Evolutionary conservation across 441 rosid genomes (phyloP).

Genomic region (Manihot esculenta): DNA sequence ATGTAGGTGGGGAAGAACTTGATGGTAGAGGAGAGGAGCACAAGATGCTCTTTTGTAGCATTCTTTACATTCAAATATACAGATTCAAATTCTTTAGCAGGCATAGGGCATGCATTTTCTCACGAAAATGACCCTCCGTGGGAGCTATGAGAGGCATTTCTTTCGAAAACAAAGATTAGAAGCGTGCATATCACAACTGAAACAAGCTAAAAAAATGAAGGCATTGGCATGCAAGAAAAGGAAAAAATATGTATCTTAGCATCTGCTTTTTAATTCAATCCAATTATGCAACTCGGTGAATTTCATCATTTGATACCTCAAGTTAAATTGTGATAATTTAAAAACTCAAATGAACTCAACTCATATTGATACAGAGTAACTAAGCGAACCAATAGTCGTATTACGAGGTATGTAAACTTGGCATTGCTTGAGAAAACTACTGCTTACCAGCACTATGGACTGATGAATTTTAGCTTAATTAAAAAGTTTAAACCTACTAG

Average conservation of each 20-base stretch:
- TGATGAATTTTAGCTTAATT: background rate
- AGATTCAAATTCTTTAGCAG: conserved; percentile 15
- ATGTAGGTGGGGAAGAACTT: background rate
- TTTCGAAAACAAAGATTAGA: background rate
- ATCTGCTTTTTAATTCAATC: too few relatives aligned
- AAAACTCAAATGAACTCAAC: background rate
- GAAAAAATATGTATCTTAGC: background rate
- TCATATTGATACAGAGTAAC: background rate
- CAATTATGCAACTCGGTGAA: too few relatives aligned
- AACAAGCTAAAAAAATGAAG: background rate
- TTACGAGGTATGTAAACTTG: background rate
- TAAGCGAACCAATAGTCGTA: background rate
- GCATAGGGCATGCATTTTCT: conserved; percentile 15
- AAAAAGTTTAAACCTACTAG: background rate
- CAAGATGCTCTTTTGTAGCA: conserved; percentile 9
- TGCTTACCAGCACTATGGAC: background rate
- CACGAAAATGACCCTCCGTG: background rate
- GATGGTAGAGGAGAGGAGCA: conserved; percentile 14
- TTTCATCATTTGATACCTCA: too few relatives aligned
- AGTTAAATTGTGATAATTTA: too few relatives aligned
- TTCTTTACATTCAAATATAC: conserved; percentile 8
- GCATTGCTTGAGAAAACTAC: too few relatives aligned
- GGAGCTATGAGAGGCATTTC: background rate
- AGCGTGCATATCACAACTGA: background rate
- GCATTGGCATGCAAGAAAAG: background rate